Percentiles rank a stretch among this genome's conserved stretches.
Evolutionary conservation across 2,329 filamentous ascomycete genomes (phyloP).

Genomic region (Fusarium nelsonii): DNA sequence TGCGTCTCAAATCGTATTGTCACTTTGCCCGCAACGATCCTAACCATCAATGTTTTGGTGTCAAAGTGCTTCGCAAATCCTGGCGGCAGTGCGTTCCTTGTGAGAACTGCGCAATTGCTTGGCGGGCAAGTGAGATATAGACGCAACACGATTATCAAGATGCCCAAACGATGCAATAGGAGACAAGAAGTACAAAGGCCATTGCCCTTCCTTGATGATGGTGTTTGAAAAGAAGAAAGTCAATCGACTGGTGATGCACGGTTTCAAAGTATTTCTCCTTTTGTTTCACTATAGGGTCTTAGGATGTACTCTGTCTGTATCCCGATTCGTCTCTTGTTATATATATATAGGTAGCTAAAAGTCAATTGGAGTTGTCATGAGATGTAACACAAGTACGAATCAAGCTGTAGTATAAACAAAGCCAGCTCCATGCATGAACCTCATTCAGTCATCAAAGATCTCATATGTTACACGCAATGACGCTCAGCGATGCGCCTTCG

Average conservation of each 20-base stretch:
- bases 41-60: constrained; percentile 75
- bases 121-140: constrained; percentile 22
- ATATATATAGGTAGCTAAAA: constrained; percentile 26
- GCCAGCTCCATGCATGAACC: constrained; percentile 13
- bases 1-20: constrained; percentile 75
- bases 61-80: constrained; percentile 73
- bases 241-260: background rate
- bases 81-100: constrained; percentile 69
- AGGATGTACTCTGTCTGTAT: background rate
- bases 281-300: background rate
- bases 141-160: background rate
- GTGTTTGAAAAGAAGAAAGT: background rate
- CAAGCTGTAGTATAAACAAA: constrained; percentile 3
- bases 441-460: constrained; percentile 11
- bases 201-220: background rate
- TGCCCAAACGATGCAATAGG: background rate
- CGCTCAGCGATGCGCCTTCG: background rate
- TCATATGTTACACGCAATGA: constrained; percentile 22
- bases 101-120: constrained; percentile 56
- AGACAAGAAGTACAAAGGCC: background rate
- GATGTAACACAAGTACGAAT: constrained; percentile 1
- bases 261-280: background rate
- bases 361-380: background rate
- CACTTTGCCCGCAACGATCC: constrained; percentile 81
- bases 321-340: background rate